phyloP scores from a whole-genome alignment of 768 basidiomycete genomes.

The Tephrocybe sp. region DNA sequence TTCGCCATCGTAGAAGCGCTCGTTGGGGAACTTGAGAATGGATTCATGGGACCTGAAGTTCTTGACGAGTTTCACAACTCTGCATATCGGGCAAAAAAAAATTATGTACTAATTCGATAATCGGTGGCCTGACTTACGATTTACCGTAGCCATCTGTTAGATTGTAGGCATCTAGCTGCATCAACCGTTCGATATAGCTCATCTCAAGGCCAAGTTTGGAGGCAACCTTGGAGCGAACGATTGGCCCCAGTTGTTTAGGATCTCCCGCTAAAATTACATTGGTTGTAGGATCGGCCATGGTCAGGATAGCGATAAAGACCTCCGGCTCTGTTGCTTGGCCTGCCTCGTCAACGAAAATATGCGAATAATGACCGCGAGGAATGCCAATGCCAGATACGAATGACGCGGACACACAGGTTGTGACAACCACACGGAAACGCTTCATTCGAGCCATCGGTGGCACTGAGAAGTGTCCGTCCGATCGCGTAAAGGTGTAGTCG shows the following conservation, averaged over 20 bases:
- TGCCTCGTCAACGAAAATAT: slow-evolving; percentile 72
- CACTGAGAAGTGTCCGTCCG: slow-evolving; percentile 38
- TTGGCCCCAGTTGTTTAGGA: slow-evolving; percentile 69
- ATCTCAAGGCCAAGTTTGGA: slow-evolving; percentile 52
- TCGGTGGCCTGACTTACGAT: slow-evolving; percentile 19
- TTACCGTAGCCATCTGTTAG: slow-evolving; percentile 27
- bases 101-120: not conserved
- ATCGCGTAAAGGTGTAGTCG: slow-evolving; percentile 30
- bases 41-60: slow-evolving; percentile 65
- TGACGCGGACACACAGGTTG: slow-evolving; percentile 64
- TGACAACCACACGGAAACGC: slow-evolving; percentile 53
- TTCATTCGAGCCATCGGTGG: slow-evolving; percentile 36
- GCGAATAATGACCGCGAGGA: slow-evolving; percentile 57
- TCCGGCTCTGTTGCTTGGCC: slow-evolving; percentile 74
- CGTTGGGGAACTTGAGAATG: slow-evolving; percentile 62
- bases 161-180: slow-evolving; percentile 43
- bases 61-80: slow-evolving; percentile 59
- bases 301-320: slow-evolving; percentile 59
- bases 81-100: slow-evolving; percentile 28
- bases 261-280: slow-evolving; percentile 67
- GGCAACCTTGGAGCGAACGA: slow-evolving; percentile 58
- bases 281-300: slow-evolving; percentile 49
- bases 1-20: slow-evolving; percentile 55
- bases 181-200: slow-evolving; percentile 62
- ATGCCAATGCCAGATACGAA: slow-evolving; percentile 56